A percentile compares a stretch with the other conserved stretches of the same genome.
Conservation (phyloP, 345 rosid species). For the Eucalyptus leucophloia region DNA sequence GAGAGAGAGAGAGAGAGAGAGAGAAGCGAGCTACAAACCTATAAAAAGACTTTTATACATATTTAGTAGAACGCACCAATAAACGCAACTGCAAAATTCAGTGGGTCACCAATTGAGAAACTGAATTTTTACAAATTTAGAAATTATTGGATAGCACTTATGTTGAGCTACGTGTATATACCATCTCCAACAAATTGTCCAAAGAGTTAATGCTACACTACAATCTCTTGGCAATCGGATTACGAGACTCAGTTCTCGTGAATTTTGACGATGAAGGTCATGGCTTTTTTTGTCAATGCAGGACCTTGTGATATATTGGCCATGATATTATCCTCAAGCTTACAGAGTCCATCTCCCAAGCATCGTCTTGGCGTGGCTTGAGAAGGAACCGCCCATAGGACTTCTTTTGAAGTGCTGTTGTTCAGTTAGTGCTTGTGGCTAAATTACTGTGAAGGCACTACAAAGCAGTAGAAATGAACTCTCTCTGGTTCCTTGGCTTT, state of each 20-base stretch:
- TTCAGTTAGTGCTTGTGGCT: background rate
- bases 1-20: background rate
- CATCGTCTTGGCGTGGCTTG: background rate
- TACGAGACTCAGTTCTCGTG: conserved; percentile 17
- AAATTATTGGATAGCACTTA: background rate
- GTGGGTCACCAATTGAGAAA: background rate
- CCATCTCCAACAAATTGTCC: background rate
- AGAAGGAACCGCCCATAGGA: background rate
- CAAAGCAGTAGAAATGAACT: background rate
- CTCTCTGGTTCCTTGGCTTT: background rate
- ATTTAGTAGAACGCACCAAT: background rate
- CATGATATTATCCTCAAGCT: background rate
- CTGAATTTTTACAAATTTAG: background rate
- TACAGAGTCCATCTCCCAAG: background rate
- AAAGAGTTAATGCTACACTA: background rate
- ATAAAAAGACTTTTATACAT: too few relatives aligned
- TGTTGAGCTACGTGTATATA: background rate
- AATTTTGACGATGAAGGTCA: conserved; percentile 43
- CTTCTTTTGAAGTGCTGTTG: background rate
- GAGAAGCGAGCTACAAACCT: background rate
- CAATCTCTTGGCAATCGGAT: too few relatives aligned
- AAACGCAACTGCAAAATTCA: background rate
- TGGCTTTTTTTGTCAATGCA: conserved; percentile 17
- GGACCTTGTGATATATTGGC: conserved; percentile 23
- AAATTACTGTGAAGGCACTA: background rate